phyloP scores from a whole-genome alignment of 345 rosid genomes.

The Corchorus capsularis region DNA sequence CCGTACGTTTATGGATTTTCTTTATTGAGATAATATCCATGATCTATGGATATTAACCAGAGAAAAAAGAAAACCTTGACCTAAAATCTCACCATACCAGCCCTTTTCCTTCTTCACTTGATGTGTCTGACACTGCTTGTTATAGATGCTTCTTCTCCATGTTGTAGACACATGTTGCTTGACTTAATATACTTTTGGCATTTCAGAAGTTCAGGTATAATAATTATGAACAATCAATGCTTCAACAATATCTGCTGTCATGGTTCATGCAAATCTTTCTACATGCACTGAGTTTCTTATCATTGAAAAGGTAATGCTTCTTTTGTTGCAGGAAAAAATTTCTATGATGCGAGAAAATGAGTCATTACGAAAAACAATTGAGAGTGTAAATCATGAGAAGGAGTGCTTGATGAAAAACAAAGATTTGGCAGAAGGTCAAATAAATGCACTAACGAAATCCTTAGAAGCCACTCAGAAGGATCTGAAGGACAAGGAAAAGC shows the following conservation, averaged over 20 bases:
- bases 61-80: not conserved
- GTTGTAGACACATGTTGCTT: constrained; percentile 11
- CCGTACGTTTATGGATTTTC: not conserved
- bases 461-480: constrained; percentile 78
- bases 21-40: not conserved
- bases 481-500: constrained; percentile 79
- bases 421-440: constrained; percentile 66
- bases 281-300: constrained; percentile 12
- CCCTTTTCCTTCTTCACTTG: not conserved
- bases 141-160: not conserved
- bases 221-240: not conserved
- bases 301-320: constrained; percentile 5
- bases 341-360: constrained; percentile 82
- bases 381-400: constrained; percentile 59
- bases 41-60: not conserved
- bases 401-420: constrained; percentile 59
- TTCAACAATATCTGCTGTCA: constrained; percentile 4
- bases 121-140: constrained; percentile 11
- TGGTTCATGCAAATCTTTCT: constrained; percentile 4
- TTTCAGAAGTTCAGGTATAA: not conserved
- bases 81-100: not conserved
- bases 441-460: constrained; percentile 66
- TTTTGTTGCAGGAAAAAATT: constrained; percentile 79
- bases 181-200: constrained; percentile 4
- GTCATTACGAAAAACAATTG: constrained; percentile 53